These are phyloP conservation scores for Platanthera guangdongensis DNA, from an alignment of 106 monocot species.

Conservation along the genomic window DNA sequence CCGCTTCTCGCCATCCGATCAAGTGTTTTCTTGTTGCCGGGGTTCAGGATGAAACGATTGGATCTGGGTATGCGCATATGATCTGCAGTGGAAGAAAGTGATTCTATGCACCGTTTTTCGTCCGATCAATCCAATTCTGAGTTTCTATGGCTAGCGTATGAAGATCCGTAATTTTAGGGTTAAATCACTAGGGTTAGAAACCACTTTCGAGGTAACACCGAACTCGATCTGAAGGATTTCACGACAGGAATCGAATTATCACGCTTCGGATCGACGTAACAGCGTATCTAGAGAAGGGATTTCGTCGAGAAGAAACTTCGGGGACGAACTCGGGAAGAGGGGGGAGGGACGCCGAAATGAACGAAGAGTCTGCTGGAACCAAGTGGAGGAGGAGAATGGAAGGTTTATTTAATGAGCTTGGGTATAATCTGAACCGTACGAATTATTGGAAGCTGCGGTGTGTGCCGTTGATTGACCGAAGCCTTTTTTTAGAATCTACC, in stretches of 20 bases:
- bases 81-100: neutral
- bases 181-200: neutral
- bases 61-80: slow-evolving; percentile 9
- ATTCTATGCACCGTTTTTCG: neutral
- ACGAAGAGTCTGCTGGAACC: neutral
- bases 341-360: neutral
- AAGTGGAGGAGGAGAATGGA: neutral
- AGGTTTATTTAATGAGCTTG: slow-evolving; percentile 1
- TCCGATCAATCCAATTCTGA: neutral
- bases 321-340: neutral
- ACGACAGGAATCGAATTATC: neutral
- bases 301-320: neutral
- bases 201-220: neutral
- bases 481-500: neutral
- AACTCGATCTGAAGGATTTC: neutral
- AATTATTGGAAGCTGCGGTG: neutral
- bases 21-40: slow-evolving; percentile 3
- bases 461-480: neutral
- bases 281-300: neutral
- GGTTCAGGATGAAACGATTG: slow-evolving; percentile 6
- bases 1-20: slow-evolving; percentile 11
- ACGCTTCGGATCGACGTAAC: neutral
- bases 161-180: neutral
- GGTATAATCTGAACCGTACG: slow-evolving; percentile 6
- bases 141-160: neutral